Base-by-base conservation (phyloP, 2,329 filamentous ascomycete species). In the Verticillium alfalfae region DNA sequence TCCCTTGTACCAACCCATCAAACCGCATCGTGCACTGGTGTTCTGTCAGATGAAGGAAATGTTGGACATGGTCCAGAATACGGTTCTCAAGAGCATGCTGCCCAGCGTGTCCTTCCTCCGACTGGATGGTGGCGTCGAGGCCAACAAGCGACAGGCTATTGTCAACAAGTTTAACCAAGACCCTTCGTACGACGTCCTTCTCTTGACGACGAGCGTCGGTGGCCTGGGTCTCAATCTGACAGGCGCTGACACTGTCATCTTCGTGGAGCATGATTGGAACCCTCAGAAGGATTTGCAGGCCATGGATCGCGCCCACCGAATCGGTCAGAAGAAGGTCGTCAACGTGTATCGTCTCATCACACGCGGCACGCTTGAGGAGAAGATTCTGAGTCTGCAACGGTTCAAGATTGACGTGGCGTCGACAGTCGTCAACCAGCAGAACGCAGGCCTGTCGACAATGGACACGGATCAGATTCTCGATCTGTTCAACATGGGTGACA, bases 31-130 rank as follows among this genome's bases (percentile, higher is more conserved):
- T 55, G 96, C 95, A 0, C 85, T 99, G 34, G 90, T 99, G 67
- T 99, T 99, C 82, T 99, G 95, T 70, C 95, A 99, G 74, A 97
- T 99, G 92, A 99, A 99, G 78, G 95, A 99, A 75, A 99, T 99
- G 96, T 84, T 99, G 31, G 95, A 99, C 75, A 98, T 99, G 86
- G 96, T 99, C 2, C 93, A 98, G 72, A 92, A 90, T 69, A 93
- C 94, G 62, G 95, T 99, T 1, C 79, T 99, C 45, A 92, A 92
- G 74, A 90, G 90, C 70, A 84, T 98, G 77, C 84, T 99, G n/a
- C 95, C 95, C 1, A 91, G 89, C 0, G 93, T 97, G 6, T 95
- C 96, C 41, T 97, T 90, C 72, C 85, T 98, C 62, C 91, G 96
- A n/a, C 86, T 99, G 38, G 96, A 99, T 69, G 95, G 95, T 37